These are phyloP conservation scores for Paramyrothecium roridum DNA, from an alignment of 2,329 filamentous ascomycete species.

Conservation along the genomic window DNA sequence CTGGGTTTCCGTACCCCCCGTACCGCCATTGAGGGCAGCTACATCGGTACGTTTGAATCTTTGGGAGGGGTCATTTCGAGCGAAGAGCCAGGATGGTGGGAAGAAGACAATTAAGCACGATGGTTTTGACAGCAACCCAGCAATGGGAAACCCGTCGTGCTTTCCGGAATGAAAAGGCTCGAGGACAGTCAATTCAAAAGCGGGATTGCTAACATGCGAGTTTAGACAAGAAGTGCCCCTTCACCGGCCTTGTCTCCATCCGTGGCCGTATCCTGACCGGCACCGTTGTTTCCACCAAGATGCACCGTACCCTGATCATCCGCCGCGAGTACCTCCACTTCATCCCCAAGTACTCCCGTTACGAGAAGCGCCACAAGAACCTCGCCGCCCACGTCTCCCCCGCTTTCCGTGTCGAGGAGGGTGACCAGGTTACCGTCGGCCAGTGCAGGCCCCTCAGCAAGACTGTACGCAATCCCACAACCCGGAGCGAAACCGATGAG, in stretches of 20 bases:
- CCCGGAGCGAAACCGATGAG: conserved; percentile 1
- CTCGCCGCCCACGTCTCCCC: conserved; percentile 97
- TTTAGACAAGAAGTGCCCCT: conserved; percentile 99
- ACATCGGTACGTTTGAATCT: conserved; percentile 80
- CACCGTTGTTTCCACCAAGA: conserved; percentile 99
- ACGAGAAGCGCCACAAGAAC: conserved; percentile 99
- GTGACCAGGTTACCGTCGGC: conserved; percentile 98
- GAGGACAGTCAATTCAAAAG: not conserved
- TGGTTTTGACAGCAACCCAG: not conserved
- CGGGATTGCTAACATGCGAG: not conserved
- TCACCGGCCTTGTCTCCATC: conserved; percentile 98
- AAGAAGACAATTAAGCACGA: not conserved
- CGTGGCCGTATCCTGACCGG: conserved; percentile 99
- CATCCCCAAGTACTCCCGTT: conserved; percentile 99
- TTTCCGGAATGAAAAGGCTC: too few relatives aligned
- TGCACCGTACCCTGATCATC: conserved; percentile 99
- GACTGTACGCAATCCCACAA: conserved; percentile 64
- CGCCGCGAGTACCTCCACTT: conserved; percentile 99
- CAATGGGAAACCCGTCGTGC: too few relatives aligned
- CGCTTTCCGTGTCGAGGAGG: conserved; percentile 99
- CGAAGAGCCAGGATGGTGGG: conserved; percentile 1
- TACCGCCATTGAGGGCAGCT: conserved; percentile 96
- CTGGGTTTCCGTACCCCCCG: conserved; percentile 98
- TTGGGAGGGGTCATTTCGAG: not conserved
- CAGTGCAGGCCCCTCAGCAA: conserved; percentile 99